phyloP scores from a whole-genome alignment of 2,329 filamentous ascomycete species.

The Aspergillus fumigatus region DNA sequence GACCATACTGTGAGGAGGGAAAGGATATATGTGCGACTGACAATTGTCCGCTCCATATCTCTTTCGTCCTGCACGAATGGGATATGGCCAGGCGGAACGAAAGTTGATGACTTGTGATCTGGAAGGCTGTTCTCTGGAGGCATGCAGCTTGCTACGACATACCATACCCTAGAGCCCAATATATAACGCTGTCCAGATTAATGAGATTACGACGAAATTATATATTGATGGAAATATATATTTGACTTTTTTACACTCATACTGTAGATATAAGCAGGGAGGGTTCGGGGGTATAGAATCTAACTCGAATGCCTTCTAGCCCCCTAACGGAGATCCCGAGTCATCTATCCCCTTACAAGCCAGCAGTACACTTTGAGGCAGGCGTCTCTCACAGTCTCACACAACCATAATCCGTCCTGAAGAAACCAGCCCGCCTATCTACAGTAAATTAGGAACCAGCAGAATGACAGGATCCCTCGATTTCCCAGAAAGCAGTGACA shows the following conservation, averaged over 20 bases:
- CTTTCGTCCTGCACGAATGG: neutral
- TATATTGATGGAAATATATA: neutral
- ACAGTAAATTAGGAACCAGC: neutral
- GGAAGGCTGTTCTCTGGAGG: neutral
- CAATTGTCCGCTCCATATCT: neutral
- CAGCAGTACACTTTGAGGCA: neutral
- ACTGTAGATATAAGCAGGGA: no score
- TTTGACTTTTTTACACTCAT: neutral
- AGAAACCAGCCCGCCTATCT: no score
- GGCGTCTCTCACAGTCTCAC: no score
- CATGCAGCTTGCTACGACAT: neutral
- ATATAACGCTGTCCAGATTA: neutral
- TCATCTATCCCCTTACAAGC: neutral
- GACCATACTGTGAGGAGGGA: neutral
- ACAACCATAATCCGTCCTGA: neutral
- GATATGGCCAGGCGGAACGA: neutral
- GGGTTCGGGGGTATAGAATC: neutral
- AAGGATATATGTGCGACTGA: neutral
- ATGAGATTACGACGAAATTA: neutral
- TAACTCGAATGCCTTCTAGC: neutral
- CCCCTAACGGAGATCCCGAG: neutral
- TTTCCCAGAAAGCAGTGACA: conserved; percentile 13
- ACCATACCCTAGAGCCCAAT: neutral
- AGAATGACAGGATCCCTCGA: conserved; percentile 8
- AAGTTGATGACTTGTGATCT: neutral